A percentile compares a stretch with the other conserved stretches of the same genome.
Conservation (phyloP, 306 rosid genomes). For the Vigna unguiculata region DNA sequence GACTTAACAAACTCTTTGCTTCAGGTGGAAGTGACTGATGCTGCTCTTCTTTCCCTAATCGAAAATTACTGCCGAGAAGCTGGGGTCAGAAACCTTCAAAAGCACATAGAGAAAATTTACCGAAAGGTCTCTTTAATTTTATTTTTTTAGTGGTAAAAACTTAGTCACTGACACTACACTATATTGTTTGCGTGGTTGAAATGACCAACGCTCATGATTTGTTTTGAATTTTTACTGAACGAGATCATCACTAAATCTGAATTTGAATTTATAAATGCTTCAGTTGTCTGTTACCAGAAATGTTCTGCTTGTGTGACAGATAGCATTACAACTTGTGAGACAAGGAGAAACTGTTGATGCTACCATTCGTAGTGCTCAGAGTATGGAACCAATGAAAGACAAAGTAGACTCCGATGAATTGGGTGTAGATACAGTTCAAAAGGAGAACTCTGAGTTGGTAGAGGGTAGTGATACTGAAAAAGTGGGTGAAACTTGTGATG, state of each 20-base stretch:
- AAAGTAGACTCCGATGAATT: conserved; percentile 49
- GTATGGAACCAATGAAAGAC: conserved; percentile 47
- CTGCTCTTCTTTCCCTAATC: conserved; percentile 84
- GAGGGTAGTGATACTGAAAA: conserved; percentile 49
- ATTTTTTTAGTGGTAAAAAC: not conserved
- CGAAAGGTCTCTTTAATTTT: conserved; percentile 71
- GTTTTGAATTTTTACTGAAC: not conserved
- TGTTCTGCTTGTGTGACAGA: conserved; percentile 63
- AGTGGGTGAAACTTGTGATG: conserved; percentile 48
- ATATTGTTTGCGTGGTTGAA: conserved; percentile 15
- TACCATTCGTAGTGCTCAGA: conserved; percentile 42
- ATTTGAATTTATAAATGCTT: conserved; percentile 37
- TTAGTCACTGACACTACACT: not conserved
- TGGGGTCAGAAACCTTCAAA: conserved; percentile 94
- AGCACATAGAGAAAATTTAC: conserved; percentile 93
- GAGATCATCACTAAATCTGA: conserved; percentile 31
- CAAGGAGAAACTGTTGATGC: conserved; percentile 58
- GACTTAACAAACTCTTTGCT: conserved; percentile 40
- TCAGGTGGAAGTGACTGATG: conserved; percentile 87
- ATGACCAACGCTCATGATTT: conserved; percentile 20
- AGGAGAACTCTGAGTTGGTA: conserved; percentile 42
- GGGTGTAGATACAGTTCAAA: conserved; percentile 37
- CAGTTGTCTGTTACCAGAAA: conserved; percentile 24
- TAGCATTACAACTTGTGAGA: conserved; percentile 91
- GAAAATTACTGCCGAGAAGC: conserved; percentile 96